Evolutionary conservation across 805 yeast species (phyloP).

Genomic region (Wickerhamomyces bisporus): DNA sequence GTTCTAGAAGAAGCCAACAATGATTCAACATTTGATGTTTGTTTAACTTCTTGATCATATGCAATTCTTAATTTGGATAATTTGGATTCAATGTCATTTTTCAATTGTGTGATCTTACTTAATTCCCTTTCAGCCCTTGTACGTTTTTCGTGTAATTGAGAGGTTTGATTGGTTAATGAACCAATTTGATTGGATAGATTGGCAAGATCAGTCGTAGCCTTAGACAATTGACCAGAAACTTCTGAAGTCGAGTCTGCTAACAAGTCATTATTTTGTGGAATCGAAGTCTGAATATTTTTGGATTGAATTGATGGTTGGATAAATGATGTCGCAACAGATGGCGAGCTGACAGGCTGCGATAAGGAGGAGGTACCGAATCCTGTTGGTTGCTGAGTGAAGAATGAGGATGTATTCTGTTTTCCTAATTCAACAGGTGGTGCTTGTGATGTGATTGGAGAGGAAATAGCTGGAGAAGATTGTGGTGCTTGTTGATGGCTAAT

Average conservation of each 20-base stretch:
- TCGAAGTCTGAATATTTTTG: not conserved
- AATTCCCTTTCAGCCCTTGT: constrained; percentile 74
- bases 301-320: not conserved
- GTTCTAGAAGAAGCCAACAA: constrained; percentile 51
- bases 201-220: constrained; percentile 81
- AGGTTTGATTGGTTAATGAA: constrained; percentile 71
- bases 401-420: not conserved
- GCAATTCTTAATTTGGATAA: constrained; percentile 58
- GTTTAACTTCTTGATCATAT: constrained; percentile 74
- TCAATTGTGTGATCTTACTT: constrained; percentile 57
- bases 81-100: constrained; percentile 69
- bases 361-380: too few relatives aligned
- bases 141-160: constrained; percentile 64
- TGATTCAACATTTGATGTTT: constrained; percentile 67
- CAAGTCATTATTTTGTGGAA: constrained; percentile 39
- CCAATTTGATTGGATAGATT: constrained; percentile 80
- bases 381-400: constrained; percentile 6
- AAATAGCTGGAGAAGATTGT: constrained; percentile 1
- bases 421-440: not conserved
- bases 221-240: constrained; percentile 62
- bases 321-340: not conserved
- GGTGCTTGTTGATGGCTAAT: constrained; percentile 31
- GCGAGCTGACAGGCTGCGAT: not conserved
- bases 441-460: constrained; percentile 2
- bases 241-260: constrained; percentile 46